A percentile compares a stretch with the other conserved stretches of the same genome.
These are phyloP conservation scores for Cardamine resedifolia DNA, from an alignment of 345 rosid genomes.

Conservation along the genomic window DNA sequence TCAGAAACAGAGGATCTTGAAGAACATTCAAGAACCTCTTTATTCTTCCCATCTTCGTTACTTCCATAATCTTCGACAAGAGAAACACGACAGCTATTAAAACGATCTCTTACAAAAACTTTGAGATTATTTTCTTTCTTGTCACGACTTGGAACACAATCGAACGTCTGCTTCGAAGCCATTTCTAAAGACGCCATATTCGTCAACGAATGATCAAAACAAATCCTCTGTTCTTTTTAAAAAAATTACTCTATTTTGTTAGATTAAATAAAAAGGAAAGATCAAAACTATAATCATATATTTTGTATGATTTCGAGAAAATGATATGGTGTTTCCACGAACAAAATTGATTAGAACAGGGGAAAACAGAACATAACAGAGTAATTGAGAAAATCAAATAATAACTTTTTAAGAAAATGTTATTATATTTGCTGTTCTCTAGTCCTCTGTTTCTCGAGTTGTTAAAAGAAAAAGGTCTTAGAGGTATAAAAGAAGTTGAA, in stretches of 20 bases:
- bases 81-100: neutral
- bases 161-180: constrained; percentile 26
- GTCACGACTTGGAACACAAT: constrained; percentile 3
- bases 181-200: constrained; percentile 68
- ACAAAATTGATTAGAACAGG: neutral
- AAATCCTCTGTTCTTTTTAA: neutral
- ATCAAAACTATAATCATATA: neutral
- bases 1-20: constrained; percentile 34
- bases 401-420: neutral
- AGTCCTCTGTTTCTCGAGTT: constrained; percentile 2
- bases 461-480: too few relatives aligned
- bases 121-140: constrained; percentile 49
- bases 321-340: neutral
- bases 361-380: neutral
- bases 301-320: neutral
- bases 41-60: neutral
- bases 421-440: neutral
- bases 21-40: constrained; percentile 28
- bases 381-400: neutral
- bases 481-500: too few relatives aligned
- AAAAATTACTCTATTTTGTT: neutral
- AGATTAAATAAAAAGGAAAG: neutral
- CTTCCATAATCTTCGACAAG: constrained; percentile 3
- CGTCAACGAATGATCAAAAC: neutral
- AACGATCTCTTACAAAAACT: constrained; percentile 51